phyloP scores from a whole-genome alignment of 495 filamentous ascomycete genomes.

The Penicillium egyptiacum region DNA sequence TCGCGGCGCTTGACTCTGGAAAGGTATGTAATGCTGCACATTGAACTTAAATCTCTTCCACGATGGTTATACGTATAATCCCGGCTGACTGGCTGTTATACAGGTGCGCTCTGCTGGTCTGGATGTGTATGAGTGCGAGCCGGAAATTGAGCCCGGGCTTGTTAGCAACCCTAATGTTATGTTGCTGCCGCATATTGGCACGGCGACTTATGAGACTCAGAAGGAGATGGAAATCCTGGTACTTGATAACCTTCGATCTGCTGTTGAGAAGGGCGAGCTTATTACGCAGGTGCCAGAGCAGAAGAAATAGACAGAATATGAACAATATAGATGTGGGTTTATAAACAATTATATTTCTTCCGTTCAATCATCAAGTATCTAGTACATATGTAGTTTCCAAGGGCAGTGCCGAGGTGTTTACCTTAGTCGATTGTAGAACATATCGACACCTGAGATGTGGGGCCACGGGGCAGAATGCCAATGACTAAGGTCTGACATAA shows the following conservation, averaged over 20 bases:
- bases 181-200: conserved; percentile 80
- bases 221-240: conserved; percentile 77
- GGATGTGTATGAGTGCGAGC: conserved; percentile 82
- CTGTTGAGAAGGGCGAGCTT: conserved; percentile 62
- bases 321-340: neutral
- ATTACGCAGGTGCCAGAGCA: conserved; percentile 74
- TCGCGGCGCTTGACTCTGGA: conserved; percentile 64
- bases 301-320: conserved; percentile 30
- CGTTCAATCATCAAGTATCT: neutral
- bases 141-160: conserved; percentile 67
- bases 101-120: conserved; percentile 59
- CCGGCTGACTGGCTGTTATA: conserved; percentile 1
- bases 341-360: neutral
- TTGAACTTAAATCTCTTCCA: neutral
- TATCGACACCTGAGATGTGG: neutral
- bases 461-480: neutral
- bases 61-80: neutral
- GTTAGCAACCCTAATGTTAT: conserved; percentile 68
- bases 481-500: conserved; percentile 9
- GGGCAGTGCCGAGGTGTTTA: neutral
- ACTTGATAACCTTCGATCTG: conserved; percentile 64
- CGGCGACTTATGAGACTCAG: conserved; percentile 63
- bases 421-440: neutral
- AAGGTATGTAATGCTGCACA: conserved; percentile 50
- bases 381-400: neutral